These are phyloP conservation scores for Radiomyces spectabilis DNA, from an alignment of 192 early-diverging fungal genomes.

Conservation along the genomic window DNA sequence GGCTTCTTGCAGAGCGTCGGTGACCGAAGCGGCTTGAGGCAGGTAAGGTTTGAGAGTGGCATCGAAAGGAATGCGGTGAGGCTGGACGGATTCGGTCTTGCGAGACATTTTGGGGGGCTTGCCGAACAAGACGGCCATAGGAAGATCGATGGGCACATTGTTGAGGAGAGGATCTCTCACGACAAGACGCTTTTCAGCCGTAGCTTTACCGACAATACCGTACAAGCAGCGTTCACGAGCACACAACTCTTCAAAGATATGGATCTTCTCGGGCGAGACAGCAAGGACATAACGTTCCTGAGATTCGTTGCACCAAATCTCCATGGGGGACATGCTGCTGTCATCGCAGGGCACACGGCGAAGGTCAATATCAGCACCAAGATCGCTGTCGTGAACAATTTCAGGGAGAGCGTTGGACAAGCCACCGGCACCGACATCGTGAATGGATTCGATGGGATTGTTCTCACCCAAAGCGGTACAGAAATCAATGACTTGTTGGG, in stretches of 20 bases:
- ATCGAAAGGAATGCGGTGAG: constrained; percentile 49
- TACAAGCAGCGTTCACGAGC: constrained; percentile 87
- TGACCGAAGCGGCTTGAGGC: constrained; percentile 25
- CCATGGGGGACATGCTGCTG: constrained; percentile 96
- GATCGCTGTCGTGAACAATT: constrained; percentile 90
- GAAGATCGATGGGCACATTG: constrained; percentile 74
- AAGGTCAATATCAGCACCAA: constrained; percentile 88
- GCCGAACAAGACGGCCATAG: constrained; percentile 94
- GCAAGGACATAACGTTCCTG: constrained; percentile 99
- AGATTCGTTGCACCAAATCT: constrained; percentile 99
- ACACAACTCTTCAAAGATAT: constrained; percentile 68
- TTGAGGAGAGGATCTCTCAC: constrained; percentile 70
- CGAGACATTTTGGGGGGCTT: constrained; percentile 96
- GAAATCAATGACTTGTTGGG: constrained; percentile 93
- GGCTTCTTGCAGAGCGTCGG: constrained; percentile 51
- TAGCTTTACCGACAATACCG: constrained; percentile 86
- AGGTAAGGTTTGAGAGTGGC: constrained; percentile 53
- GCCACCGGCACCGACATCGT: constrained; percentile 99
- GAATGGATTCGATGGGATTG: constrained; percentile 89
- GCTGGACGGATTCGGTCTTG: constrained; percentile 45
- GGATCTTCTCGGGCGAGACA: constrained; percentile 59
- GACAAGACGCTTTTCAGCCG: constrained; percentile 70
- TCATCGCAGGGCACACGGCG: constrained; percentile 90
- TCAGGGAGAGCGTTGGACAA: constrained; percentile 97
- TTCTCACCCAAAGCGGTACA: constrained; percentile 78